Percentiles rank a stretch among this genome's conserved stretches.
phyloP scores from a whole-genome alignment of 1,284 basidiomycete species.

The Violaceomyces palustris region DNA sequence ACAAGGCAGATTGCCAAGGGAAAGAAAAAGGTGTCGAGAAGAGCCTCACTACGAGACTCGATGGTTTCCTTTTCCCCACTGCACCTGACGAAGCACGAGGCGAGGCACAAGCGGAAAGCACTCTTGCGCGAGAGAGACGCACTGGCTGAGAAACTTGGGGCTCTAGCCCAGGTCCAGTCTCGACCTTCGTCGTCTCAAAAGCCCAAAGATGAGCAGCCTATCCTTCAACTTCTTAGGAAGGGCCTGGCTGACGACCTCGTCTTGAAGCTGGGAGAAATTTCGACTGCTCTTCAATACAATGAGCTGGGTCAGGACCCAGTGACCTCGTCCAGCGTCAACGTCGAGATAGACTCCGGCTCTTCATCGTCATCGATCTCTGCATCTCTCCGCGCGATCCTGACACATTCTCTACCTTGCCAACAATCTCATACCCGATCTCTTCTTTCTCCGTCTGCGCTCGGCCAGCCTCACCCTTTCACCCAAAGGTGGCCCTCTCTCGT shows the following conservation, averaged over 20 bases:
- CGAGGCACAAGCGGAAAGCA: slow-evolving; percentile 27
- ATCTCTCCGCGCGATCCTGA: slow-evolving; percentile 13
- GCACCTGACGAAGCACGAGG: slow-evolving; percentile 33
- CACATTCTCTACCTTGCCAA: slow-evolving; percentile 18
- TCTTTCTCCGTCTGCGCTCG: slow-evolving; percentile 17
- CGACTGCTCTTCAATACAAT: too few species aligned
- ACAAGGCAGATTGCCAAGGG: too few species aligned
- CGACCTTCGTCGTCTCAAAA: too few species aligned
- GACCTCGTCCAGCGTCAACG: slow-evolving; percentile 17
- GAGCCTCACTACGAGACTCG: too few species aligned
- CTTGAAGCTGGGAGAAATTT: too few species aligned
- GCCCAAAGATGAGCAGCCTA: too few species aligned
- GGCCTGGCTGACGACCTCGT: too few species aligned
- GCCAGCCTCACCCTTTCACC: slow-evolving; percentile 25
- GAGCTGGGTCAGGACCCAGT: too few species aligned
- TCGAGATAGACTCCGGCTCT: slow-evolving; percentile 12
- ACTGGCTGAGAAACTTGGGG: slow-evolving; percentile 28
- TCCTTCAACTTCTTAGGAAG: too few species aligned
- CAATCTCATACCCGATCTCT: slow-evolving; percentile 8
- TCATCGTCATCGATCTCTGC: slow-evolving; percentile 15
- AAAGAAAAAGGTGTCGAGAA: too few species aligned
- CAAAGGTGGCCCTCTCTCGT: slow-evolving; percentile 43
- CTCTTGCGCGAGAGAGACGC: slow-evolving; percentile 23
- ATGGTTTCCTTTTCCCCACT: slow-evolving; percentile 18
- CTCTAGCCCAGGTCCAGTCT: slow-evolving; percentile 2